These are phyloP conservation scores for Pseudopithomyces chartarum DNA, from an alignment of 2,329 filamentous ascomycete genomes.

Conservation along the genomic window DNA sequence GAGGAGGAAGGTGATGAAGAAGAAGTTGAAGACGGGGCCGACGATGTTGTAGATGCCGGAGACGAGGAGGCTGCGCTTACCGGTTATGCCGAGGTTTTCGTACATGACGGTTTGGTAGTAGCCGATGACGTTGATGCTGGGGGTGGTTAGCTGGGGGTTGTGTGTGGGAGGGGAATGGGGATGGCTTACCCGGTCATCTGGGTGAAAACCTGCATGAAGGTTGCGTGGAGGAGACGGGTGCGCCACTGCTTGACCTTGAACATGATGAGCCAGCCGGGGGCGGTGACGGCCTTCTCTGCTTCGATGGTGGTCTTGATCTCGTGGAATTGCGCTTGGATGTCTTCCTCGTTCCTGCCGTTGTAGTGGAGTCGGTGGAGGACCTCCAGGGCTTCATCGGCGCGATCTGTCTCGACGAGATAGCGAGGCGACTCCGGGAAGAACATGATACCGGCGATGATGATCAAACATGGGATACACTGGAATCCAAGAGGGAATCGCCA, in stretches of 20 bases:
- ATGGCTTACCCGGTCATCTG: conserved; percentile 61
- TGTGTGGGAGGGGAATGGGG: too few species aligned
- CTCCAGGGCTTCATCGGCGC: conserved; percentile 58
- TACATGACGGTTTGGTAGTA: conserved; percentile 68
- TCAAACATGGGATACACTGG: conserved; percentile 51
- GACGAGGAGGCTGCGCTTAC: conserved; percentile 58
- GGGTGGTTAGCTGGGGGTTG: background rate
- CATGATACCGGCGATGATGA: conserved; percentile 50
- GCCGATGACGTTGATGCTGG: conserved; percentile 60
- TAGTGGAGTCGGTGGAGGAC: conserved; percentile 58
- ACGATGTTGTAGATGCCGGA: conserved; percentile 66
- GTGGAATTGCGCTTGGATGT: conserved; percentile 62
- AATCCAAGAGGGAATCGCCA: conserved; percentile 54
- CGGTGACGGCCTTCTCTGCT: conserved; percentile 61
- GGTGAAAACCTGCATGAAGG: conserved; percentile 67
- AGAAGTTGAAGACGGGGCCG: conserved; percentile 61
- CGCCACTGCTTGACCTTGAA: conserved; percentile 65
- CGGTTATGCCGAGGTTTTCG: conserved; percentile 61
- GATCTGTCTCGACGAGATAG: conserved; percentile 53
- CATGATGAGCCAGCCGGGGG: conserved; percentile 60
- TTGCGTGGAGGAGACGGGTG: conserved; percentile 65
- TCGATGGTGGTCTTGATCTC: conserved; percentile 67
- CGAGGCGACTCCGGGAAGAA: conserved; percentile 49
- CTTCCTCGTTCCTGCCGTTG: conserved; percentile 60
- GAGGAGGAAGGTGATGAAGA: conserved; percentile 64